Evolutionary conservation across 257 asterid species (phyloP), one percentile per base, ranked within the genome.

Genomic region (Fraxinus anomala): DNA sequence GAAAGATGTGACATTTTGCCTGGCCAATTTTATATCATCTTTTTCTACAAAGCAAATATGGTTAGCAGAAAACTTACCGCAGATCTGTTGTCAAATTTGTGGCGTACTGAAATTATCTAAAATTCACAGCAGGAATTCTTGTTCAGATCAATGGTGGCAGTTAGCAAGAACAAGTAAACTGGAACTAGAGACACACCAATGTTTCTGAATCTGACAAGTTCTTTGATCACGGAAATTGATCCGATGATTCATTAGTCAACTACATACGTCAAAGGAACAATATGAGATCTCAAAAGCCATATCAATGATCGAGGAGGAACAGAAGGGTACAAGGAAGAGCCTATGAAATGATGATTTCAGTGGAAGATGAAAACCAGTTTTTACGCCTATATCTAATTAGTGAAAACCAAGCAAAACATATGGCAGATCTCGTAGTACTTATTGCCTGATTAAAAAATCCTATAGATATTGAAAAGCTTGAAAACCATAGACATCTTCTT

Each of bases 31-130:
- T 39, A 10, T 8, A 39, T 39, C 13, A 10, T 39, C 13, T 56
- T 56, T 17, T 56, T 56, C 66, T 5, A 56, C 24, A 56, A 7
- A 56, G 26, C 66, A 56, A 56, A 56, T 0, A 56, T 37, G n/a
- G 12, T 56, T 59, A 24, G 36, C 23, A 14, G 51, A 49, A 61
- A 65, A 88, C 96, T 81, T 85, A 94, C 98, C 36, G 88, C 89
- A 8, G 85, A 79, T 87, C 99, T 88, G 79, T 90, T 83, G 21
- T 86, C 90, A 1, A 33, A 72, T 13, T 49, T 80, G 82, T 70
- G 47, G 47, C 47, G 3, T 0, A 70, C 30, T 37, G 74, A 40
- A 47, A 74, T 72, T 72, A 76, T 88, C 93, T 91, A 88, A 85
- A 75, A 42, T 33, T 70, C 72, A 56, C 8, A 68, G 76, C 19